Base-by-base conservation (phyloP, 495 filamentous ascomycete species). In the Aspergillus wentii region DNA sequence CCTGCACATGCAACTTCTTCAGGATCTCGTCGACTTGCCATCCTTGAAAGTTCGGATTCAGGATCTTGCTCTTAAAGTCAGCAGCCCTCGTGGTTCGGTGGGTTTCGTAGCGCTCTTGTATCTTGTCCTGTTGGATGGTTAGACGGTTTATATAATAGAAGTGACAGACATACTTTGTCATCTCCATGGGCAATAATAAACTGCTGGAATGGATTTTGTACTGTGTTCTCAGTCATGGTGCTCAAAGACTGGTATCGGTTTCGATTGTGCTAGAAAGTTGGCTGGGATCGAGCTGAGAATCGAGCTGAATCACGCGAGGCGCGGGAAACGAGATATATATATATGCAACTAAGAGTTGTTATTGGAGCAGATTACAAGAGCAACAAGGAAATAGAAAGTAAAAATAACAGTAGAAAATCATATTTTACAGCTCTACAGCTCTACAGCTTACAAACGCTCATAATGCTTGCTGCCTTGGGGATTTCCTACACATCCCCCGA, bases 1-100 rank as follows among this genome's bases (percentile, higher is more conserved):
- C 39, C 29, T 43, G 57, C 33, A 31, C 43, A 5, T 55, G 43
- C 19, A 96, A 58, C 35, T 82, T 80, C 9, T 76, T 59, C 3
- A 98, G 68, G 28, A 86, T 80, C 1, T 79, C 78, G 49, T 98
- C 92, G 29, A 88, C 69, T 15, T 72, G 78, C 58, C 90, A 73
- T 33, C 82, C 84, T 0, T 55, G 42, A 41, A 92, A 94, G n/a
- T 79, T 74, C 1, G 69, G 46, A 7, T 79, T 66, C 3, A 90
- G 64, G 30, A 95, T 75, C 40, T 83, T 84, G 1, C 59, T 62
- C 29, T 68, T 76, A 56, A 88, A 88, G 40, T 85, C 76, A 9
- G 57, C 65, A 56, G 89, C 95, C 13, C 90, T 76, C 3, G 71
- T 78, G 1, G 52, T 71, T 15, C 92, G 83, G 49, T 96, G 90